Evolutionary conservation across 2,329 filamentous ascomycete species (phyloP).

Genomic region (Aspergillus quadricinctus): DNA sequence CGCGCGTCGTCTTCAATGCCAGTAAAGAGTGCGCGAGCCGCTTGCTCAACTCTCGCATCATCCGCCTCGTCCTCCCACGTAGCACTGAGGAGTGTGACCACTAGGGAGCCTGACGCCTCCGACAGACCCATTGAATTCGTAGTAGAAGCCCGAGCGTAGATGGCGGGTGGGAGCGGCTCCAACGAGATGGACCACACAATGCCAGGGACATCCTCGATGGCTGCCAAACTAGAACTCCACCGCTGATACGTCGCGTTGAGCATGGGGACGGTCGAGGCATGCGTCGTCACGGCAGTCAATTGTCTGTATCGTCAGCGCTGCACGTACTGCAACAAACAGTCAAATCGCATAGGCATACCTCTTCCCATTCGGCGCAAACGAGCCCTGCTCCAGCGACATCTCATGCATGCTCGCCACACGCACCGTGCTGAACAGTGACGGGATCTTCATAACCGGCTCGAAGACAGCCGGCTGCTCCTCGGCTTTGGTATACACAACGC

Average conservation of each 20-base stretch:
- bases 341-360: no score
- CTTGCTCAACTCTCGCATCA: neutral
- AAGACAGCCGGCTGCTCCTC: neutral
- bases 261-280: neutral
- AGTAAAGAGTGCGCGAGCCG: neutral
- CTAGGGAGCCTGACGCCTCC: neutral
- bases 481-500: neutral
- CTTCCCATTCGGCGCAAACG: neutral
- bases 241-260: neutral
- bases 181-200: neutral
- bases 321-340: no score
- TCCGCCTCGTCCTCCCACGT: neutral
- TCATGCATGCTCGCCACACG: neutral
- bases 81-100: neutral
- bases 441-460: neutral
- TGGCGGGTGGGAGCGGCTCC: neutral
- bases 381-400: neutral
- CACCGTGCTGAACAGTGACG: neutral
- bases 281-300: neutral
- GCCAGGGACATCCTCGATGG: neutral
- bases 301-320: neutral
- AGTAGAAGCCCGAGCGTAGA: neutral
- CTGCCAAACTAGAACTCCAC: neutral
- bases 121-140: neutral
- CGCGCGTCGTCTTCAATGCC: slow-evolving; percentile 1